Evolutionary conservation across 2,329 filamentous ascomycete genomes (phyloP).

Genomic region (Xylaria sp.): DNA sequence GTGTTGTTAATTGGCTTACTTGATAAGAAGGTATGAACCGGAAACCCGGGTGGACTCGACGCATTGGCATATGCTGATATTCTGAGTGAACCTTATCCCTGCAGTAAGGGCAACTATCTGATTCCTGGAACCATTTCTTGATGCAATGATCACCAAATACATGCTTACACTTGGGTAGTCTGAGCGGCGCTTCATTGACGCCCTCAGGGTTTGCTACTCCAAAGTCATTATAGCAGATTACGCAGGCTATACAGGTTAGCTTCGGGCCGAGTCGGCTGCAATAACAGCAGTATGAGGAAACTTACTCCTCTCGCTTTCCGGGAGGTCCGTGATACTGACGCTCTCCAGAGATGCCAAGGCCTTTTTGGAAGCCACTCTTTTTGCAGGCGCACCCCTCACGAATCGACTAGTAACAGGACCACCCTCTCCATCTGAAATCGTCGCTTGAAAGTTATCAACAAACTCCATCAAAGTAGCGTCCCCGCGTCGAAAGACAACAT

Average conservation of each 20-base stretch:
- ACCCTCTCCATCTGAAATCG: conserved; percentile 44
- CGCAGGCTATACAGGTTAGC: conserved; percentile 60
- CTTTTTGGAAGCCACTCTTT: conserved; percentile 60
- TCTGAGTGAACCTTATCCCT: conserved; percentile 69
- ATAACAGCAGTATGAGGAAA: conserved; percentile 5
- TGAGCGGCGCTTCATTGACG: conserved; percentile 65
- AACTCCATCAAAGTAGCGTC: conserved; percentile 32
- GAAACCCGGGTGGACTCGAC: conserved; percentile 33
- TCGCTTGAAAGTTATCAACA: conserved; percentile 24
- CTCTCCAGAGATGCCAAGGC: conserved; percentile 60
- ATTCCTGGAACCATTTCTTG: conserved; percentile 72
- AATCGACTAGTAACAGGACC: conserved; percentile 57
- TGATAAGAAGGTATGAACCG: conserved; percentile 47
- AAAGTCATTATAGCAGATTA: conserved; percentile 74
- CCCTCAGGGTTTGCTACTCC: conserved; percentile 68
- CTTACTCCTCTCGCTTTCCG: conserved; percentile 62
- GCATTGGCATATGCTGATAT: conserved; percentile 33
- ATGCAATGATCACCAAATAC: conserved; percentile 73
- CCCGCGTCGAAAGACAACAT: conserved; percentile 19
- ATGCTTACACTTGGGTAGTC: conserved; percentile 71
- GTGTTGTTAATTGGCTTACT: conserved; percentile 42
- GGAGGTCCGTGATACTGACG: conserved; percentile 58
- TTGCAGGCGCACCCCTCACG: conserved; percentile 57
- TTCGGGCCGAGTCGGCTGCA: neutral
- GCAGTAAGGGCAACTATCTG: conserved; percentile 73